phyloP scores from a whole-genome alignment of 352 stramenopile genomes.

The Pythium guiyangense region DNA sequence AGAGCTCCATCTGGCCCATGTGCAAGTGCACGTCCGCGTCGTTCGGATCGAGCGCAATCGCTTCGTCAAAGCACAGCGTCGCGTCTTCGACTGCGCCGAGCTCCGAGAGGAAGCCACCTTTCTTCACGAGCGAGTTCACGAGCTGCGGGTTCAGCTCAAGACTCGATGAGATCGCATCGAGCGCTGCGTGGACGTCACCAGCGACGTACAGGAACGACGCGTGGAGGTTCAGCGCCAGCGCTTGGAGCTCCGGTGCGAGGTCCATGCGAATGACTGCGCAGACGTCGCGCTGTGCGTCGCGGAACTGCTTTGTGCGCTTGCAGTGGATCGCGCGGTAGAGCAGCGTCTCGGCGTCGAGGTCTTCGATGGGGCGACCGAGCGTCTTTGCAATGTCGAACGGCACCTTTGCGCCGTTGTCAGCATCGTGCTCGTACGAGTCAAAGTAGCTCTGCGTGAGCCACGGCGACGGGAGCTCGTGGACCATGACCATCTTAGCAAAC shows the following conservation, averaged over 20 bases:
- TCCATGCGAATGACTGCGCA: conserved; percentile 29
- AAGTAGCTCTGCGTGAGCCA: conserved; percentile 87
- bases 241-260: conserved; percentile 33
- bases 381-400: conserved; percentile 63
- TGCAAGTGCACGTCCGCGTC: conserved; percentile 77
- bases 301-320: conserved; percentile 59
- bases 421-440: conserved; percentile 77
- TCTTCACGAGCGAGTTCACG: conserved; percentile 78
- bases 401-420: conserved; percentile 49
- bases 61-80: conserved; percentile 53
- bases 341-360: conserved; percentile 49
- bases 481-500: conserved; percentile 65
- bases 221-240: conserved; percentile 69
- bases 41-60: conserved; percentile 66
- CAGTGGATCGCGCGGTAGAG: conserved; percentile 61
- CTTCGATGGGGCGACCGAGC: conserved; percentile 18
- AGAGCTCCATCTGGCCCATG: conserved; percentile 76
- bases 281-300: conserved; percentile 43
- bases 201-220: conserved; percentile 79
- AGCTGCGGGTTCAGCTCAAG: conserved; percentile 43
- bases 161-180: conserved; percentile 62
- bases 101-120: conserved; percentile 76
- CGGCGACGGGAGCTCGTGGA: conserved; percentile 64
- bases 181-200: conserved; percentile 65
- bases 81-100: conserved; percentile 64